Evolutionary conservation across 176 grass and related monocot genomes (phyloP), one percentile per base, ranked within the genome.

Genomic region (Oryza punctata): DNA sequence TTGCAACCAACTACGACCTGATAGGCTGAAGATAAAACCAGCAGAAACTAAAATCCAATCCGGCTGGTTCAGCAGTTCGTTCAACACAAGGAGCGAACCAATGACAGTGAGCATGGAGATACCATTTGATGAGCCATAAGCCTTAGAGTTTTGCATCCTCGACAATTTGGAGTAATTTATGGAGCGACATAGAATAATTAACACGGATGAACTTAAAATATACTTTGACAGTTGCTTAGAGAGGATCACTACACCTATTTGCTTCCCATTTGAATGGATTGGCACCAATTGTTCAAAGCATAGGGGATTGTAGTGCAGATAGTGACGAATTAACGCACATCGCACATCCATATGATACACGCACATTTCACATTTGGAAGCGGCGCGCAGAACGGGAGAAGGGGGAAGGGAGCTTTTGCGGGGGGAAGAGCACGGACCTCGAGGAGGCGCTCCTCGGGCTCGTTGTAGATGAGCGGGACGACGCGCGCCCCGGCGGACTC

Each of bases 401-500:
- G 63, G 18, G 30, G 30, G 30, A 4, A 4, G 30, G 30, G 30
- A 4, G 30, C n/a, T n/a, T n/a, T n/a, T n/a, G 28, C 1, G 32
- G 32, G 32, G 32, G 32, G 32, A 33, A 4, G 32, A 33, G 33
- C 33, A 12, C 28, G 16, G 37, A 98, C 92, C 78, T 97, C 79
- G 50, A 85, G 78, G 30, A 95, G 33, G 76, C 45, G 73, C 76
- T 98, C 96, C 78, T 94, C 89, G 26, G 93, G 87, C 82, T 98
- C 93, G 83, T 98, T 94, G 73, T 94, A 98, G 80, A 95, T 75
- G 87, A 98, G 78, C 47, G 93, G 93, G 65, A 98, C 82, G 69
- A 98, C 91, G 63, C 93, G 85, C 29, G 96, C 89, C 38, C 96
- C 93, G 15, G 89, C 91, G 40, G 87, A 77, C 84, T 98, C 93